Percentiles rank a stretch among this genome's conserved stretches.
Evolutionary conservation across 805 yeast species (phyloP).

Genomic region (Wickerhamomyces xylosicus): DNA sequence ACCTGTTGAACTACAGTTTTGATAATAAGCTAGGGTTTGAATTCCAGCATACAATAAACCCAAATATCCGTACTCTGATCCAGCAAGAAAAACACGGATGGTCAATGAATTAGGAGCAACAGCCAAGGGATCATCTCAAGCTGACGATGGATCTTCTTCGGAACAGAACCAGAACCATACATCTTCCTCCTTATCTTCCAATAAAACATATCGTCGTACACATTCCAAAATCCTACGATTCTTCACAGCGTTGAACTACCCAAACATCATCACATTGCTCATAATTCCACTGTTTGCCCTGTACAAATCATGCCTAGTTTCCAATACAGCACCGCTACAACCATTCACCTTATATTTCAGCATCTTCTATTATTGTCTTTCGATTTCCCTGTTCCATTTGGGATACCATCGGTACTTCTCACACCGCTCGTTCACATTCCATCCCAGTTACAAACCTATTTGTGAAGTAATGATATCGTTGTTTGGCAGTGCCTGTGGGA

Average conservation of each 20-base stretch:
- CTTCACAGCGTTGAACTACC: neutral
- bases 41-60: too few relatives aligned
- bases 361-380: constrained; percentile 41
- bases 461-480: constrained; percentile 38
- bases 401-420: constrained; percentile 78
- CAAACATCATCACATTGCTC: neutral
- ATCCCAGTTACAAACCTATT: constrained; percentile 23
- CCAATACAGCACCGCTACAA: constrained; percentile 27
- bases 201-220: neutral
- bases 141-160: too few relatives aligned
- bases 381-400: constrained; percentile 69
- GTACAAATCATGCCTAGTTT: neutral
- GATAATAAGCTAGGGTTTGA: too few relatives aligned
- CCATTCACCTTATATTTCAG: constrained; percentile 43
- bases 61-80: too few relatives aligned
- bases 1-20: too few relatives aligned
- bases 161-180: too few relatives aligned
- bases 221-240: neutral
- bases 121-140: too few relatives aligned
- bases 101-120: too few relatives aligned
- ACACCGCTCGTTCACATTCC: constrained; percentile 45
- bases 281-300: neutral
- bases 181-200: too few relatives aligned
- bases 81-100: too few relatives aligned
- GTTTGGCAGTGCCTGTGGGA: constrained; percentile 62